Base-by-base conservation (phyloP, 371 early-diverging fungal genomes). In the Mortierella sp. region DNA sequence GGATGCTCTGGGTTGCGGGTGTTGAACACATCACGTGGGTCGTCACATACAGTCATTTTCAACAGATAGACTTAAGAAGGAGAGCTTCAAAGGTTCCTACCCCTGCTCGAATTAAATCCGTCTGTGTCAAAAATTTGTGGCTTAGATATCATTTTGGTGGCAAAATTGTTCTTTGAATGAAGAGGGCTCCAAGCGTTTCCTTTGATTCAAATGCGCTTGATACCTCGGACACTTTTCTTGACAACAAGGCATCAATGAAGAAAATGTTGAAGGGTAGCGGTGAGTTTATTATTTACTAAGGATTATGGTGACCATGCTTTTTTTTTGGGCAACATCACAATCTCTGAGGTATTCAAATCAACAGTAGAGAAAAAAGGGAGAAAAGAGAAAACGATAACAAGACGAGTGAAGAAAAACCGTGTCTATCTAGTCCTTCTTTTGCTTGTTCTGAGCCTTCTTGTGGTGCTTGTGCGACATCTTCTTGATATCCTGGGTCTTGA, bases 41-140 rank as follows among this genome's bases (percentile, higher is more conserved):
- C 31, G 41, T 63, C 78, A 78, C 78, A 78, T 78, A 78, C 78
- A 78, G 78, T 48, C 79, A 79, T 79, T 79, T 79, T 79, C 44
- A 70, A 79, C n/a, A 68, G 66, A 65, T 52, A 75, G 71, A 71
- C 71, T 74, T 67, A 61, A 71, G 70, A 71, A 65, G 68, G 79
- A 71, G 72, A 68, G 61, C 68, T 69, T 73, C 44, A 44, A 65
- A 19, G 22, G 37, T 34, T 55, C 47, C 68, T 61, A 52, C 29
- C 39, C 53, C 53, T 39, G 14, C 41, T 47, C 19, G 39, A 50
- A 53, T 40, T 70, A 55, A 52, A 64, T 52, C 29, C n/a, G 29
- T 26, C 16, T 40, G 68, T 24, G 16, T 37, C 13, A 19, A 24
- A 24, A 29, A 10, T 44, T 24, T 40, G 52, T 63, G 64, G 64